A percentile compares a stretch with the other conserved stretches of the same genome.
phyloP scores from a whole-genome alignment of 192 early-diverging fungal genomes.

The Geranomyces michiganensis region DNA sequence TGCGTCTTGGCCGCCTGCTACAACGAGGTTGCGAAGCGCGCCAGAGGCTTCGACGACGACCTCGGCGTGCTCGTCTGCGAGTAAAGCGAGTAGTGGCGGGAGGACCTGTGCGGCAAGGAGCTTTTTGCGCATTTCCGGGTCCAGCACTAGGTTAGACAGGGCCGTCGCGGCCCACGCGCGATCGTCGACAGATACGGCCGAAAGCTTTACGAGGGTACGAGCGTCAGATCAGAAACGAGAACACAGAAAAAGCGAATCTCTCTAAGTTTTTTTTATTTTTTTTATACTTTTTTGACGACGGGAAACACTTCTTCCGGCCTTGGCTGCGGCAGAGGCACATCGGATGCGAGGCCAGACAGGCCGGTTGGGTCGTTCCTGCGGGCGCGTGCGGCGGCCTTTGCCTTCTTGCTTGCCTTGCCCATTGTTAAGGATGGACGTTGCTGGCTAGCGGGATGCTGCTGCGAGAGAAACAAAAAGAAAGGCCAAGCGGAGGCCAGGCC shows the following conservation, averaged over 20 bases:
- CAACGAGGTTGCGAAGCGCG: conserved; percentile 68
- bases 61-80: conserved; percentile 71
- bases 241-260: not conserved
- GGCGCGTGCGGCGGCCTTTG: conserved; percentile 1
- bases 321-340: not conserved
- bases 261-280: not conserved
- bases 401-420: conserved; percentile 25
- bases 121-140: conserved; percentile 66
- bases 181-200: conserved; percentile 69
- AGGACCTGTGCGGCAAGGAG: conserved; percentile 76
- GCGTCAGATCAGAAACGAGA: not conserved
- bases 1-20: conserved; percentile 56
- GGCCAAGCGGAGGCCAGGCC: too few species aligned
- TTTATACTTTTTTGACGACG: conserved; percentile 5
- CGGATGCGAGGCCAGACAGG: not conserved
- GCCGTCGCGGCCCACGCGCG: conserved; percentile 88
- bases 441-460: too few species aligned
- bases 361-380: conserved; percentile 13
- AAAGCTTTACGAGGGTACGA: conserved; percentile 50
- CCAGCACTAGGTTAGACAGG: conserved; percentile 77
- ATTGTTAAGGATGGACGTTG: too few species aligned
- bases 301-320: not conserved
- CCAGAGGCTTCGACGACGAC: conserved; percentile 76
- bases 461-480: too few species aligned
- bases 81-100: conserved; percentile 66